These are phyloP conservation scores for Candida succiphila DNA, from an alignment of 805 yeast species.

Conservation along the genomic window DNA sequence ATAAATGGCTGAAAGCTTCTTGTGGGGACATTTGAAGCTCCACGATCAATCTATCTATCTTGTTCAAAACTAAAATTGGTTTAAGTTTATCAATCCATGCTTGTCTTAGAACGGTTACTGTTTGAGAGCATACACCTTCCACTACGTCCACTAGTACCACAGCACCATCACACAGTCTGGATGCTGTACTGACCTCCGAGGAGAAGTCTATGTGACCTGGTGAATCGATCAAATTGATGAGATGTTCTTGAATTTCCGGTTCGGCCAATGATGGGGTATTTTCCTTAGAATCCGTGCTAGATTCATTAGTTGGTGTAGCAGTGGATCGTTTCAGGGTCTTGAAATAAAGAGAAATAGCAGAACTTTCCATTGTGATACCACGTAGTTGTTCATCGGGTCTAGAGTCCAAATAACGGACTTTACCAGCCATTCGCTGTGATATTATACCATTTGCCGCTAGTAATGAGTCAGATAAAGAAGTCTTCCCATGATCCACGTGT, in stretches of 20 bases:
- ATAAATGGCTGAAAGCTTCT: conserved; percentile 79
- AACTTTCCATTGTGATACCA: conserved; percentile 97
- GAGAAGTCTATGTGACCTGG: conserved; percentile 99
- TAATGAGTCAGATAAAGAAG: conserved; percentile 85
- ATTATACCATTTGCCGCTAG: conserved; percentile 95
- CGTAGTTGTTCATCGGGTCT: conserved; percentile 92
- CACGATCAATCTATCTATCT: conserved; percentile 74
- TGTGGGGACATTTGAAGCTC: conserved; percentile 75
- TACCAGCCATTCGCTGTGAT: conserved; percentile 91
- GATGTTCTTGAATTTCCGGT: conserved; percentile 52
- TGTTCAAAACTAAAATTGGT: conserved; percentile 83
- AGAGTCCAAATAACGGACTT: conserved; percentile 84
- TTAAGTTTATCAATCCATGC: conserved; percentile 90
- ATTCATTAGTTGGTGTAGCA: conserved; percentile 1
- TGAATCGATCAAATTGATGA: conserved; percentile 89
- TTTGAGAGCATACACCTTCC: conserved; percentile 97
- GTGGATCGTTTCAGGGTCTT: conserved; percentile 44
- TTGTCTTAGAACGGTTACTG: conserved; percentile 88
- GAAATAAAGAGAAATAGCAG: conserved; percentile 91
- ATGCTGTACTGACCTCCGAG: conserved; percentile 92
- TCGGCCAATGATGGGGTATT: conserved; percentile 1
- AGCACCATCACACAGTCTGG: conserved; percentile 95
- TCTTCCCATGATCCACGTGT: conserved; percentile 98
- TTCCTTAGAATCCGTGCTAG: conserved; percentile 15
- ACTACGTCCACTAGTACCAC: conserved; percentile 92